Base-by-base conservation (phyloP, 371 early-diverging fungal species). In the Lichtheimia hyalospora region DNA sequence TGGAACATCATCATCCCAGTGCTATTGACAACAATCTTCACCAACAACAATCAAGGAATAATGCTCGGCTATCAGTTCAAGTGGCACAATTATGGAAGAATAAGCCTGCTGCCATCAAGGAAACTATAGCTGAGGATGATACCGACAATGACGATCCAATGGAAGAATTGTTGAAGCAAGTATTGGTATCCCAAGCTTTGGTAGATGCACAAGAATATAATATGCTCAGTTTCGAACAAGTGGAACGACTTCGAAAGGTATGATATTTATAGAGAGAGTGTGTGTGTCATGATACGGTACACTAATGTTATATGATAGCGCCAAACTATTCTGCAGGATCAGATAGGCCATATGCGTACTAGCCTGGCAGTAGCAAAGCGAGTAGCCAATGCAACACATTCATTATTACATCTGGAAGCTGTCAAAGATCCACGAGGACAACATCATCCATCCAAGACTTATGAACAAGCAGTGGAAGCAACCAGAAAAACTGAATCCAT, bases 401-500 rank as follows among this genome's bases (percentile, higher is more conserved):
- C 79, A 75, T 51, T 79, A 63, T 49, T 73, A 63, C 54, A 73
- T 81, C 49, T 67, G 34, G 62, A 70, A 18, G 27, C 79, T 77
- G 24, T 20, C 85, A 68, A 66, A 90, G 7, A 76, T 81, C 3
- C 46, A 57, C 8, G 52, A 62, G 54, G 48, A 69, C 58, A 67
- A 18, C 55, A 69, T 10, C 57, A 67, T 46, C 64, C 61, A 48
- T 61, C 16, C 13, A 57, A 13, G 42, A 61, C 3, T 25, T 59
- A 43, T 54, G 62, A 42, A 62, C 61, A 59, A 46, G 65, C 70
- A 2, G 24, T 64, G 46, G 73, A 79, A 3, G 84, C 89, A 12
- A 84, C 86, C 40, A 71, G 74, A 8, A 88, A 87, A 63, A 85
- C 89, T 50, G 87, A 88, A 52, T 82, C 84, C 25, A 81, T 92